Base-by-base conservation (phyloP, 345 rosid genomes). In the Sonneratia caseolaris region DNA sequence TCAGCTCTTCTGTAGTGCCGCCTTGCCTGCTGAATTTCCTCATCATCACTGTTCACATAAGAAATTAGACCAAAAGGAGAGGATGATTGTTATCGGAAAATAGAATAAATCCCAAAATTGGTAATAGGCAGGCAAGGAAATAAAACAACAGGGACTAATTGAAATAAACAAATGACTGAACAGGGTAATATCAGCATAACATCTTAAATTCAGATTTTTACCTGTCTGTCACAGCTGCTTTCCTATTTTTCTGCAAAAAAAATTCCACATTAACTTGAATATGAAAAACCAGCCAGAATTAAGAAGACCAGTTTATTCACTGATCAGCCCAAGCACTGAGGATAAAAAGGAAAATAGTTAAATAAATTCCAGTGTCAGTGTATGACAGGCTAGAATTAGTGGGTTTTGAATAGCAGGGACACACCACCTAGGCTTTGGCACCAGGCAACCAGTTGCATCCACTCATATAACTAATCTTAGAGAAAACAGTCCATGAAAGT, bases 1-100 rank as follows among this genome's bases (percentile, higher is more conserved):
- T 75, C 45, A 0, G 90, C 95, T 47, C 66, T 64, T 0, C 32
- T 68, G 24, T 72, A 90, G 51, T 93, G 96, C 68, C 79, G n/a
- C n/a, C 75, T 76, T 3, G 91, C 91, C 37, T 35, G 83, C 47
- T 84, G 72, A 0, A 77, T n/a, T 43, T 78, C 82, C 9, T 82
- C 84, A 6, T 49, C 38, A 40, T 80, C 83, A 66, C 80, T 80
- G 35, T 75, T 74, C 18, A 75, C 78, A 59, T 19, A 5, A 75
- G 40, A 74, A 13, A 74, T 4, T 18, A 66, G 16, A 66, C 24
- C 62, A n/a, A n/a, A 57, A 1, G 42, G 51, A 47, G 51, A 47
- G 11, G 13, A 47, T 47, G 51, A 47, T 3, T 4, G 15, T 47
- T 13, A 47, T 9, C 2, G 2, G 14, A 47, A 47, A 13, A 47